These are phyloP conservation scores for Trichoderma sp. DNA, from an alignment of 2,329 filamentous ascomycete species.

Conservation along the genomic window DNA sequence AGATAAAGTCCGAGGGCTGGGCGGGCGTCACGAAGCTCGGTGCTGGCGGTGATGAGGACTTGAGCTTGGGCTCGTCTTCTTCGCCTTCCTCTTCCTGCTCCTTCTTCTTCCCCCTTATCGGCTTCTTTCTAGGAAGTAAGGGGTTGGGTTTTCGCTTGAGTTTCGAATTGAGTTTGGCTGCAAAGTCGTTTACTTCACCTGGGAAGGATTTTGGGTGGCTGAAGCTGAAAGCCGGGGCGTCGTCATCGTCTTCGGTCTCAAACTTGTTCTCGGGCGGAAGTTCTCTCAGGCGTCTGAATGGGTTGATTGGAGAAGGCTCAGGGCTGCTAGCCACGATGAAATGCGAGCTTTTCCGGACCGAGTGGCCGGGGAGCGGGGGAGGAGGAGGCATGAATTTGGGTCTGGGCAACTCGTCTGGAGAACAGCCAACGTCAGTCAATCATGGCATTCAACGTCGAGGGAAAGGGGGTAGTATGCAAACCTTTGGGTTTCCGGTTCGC, in stretches of 20 bases:
- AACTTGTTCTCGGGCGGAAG: not conserved
- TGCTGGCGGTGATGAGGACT: slow-evolving; percentile 30
- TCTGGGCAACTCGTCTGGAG: not conserved
- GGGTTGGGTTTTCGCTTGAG: not conserved
- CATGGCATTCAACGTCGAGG: not conserved
- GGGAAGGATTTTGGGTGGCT: not conserved
- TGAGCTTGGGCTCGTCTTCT: slow-evolving; percentile 1
- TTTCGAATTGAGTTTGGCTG: not conserved
- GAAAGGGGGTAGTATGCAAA: not conserved
- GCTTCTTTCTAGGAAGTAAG: not conserved
- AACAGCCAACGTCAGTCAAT: not conserved
- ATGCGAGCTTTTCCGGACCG: slow-evolving; percentile 19
- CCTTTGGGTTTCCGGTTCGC: slow-evolving; percentile 20
- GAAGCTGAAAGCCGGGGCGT: not conserved
- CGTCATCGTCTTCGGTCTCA: slow-evolving; percentile 4
- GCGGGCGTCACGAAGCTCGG: slow-evolving; percentile 25
- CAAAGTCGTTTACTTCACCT: not conserved
- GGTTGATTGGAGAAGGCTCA: slow-evolving; percentile 20
- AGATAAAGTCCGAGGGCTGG: too few species aligned
- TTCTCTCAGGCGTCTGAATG: not conserved
- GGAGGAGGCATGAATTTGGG: not conserved
- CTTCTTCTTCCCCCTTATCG: not conserved
- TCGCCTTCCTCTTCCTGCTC: not conserved
- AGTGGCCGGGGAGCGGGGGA: not conserved
- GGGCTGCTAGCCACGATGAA: not conserved